Evolutionary conservation across 805 yeast genomes (phyloP).

Genomic region (Nakazawaea peltata): DNA sequence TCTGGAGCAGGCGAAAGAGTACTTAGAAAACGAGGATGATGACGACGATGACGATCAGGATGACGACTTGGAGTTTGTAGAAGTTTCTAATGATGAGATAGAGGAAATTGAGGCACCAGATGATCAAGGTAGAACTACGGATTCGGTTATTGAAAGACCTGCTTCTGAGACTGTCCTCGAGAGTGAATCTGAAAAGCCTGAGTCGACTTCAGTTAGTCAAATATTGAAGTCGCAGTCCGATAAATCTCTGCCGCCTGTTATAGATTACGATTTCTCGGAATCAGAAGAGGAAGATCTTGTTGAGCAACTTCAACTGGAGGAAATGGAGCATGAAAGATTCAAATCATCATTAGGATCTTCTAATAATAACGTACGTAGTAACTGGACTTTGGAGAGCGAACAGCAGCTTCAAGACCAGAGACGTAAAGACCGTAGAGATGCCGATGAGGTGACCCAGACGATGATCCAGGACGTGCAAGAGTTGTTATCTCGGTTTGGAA

Average conservation of each 20-base stretch:
- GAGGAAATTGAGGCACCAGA: conserved; percentile 25
- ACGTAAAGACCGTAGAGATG: conserved; percentile 67
- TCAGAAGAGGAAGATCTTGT: conserved; percentile 68
- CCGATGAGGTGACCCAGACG: conserved; percentile 80
- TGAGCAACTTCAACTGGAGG: conserved; percentile 61
- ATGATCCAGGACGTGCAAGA: conserved; percentile 93
- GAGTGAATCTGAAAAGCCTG: not conserved
- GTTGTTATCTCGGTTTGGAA: conserved; percentile 77
- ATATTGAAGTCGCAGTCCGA: conserved; percentile 7
- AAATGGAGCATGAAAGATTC: conserved; percentile 62
- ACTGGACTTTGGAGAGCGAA: conserved; percentile 31
- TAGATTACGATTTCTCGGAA: conserved; percentile 63
- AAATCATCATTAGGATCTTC: conserved; percentile 30
- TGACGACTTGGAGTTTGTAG: conserved; percentile 17
- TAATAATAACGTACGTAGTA: conserved; percentile 9
- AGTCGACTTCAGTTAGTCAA: not conserved
- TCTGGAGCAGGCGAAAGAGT: conserved; percentile 38
- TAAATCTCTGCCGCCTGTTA: conserved; percentile 9
- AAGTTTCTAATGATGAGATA: conserved; percentile 14
- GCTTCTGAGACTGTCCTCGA: not conserved
- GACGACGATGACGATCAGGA: conserved; percentile 17
- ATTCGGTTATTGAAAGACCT: not conserved
- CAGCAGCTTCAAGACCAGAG: conserved; percentile 50
- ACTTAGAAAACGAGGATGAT: conserved; percentile 15
- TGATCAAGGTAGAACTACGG: too few relatives aligned